Base-by-base conservation (phyloP, 2,329 filamentous ascomycete genomes). In the Alternaria rosae region DNA sequence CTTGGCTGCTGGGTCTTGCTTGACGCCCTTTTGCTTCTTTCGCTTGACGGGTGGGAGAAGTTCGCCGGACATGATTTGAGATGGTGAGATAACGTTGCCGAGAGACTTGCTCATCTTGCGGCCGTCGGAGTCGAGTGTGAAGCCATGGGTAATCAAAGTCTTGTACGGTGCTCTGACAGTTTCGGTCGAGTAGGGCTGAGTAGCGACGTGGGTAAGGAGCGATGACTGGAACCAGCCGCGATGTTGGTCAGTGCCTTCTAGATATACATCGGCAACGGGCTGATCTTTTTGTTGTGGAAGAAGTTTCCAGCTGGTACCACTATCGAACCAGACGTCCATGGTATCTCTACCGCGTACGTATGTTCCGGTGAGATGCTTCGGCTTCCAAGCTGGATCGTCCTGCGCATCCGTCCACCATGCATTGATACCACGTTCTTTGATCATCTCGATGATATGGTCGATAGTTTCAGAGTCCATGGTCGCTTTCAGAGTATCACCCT, bases 241-340 rank as follows among this genome's bases (percentile, higher is more conserved):
- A 79, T 99, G 95, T 78, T 99, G 95, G 78, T 99, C 95, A 4
- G 91, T 92, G 30, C 95, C 95, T 81, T 99, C 95, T 3, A 98
- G 86, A 76, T 97, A 98, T 23, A 98, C 86, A 76, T 99, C 93
- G 0, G 93, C 93, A 23, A 83, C 64, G 77, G 89, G 67, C 57
- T 76, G 66, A 26, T 78, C 74, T 7, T 61, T 64, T 32, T 62
- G 71, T 30, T 69, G 76, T 9, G 70, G 74, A 25, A 79, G 78
- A 4, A 79, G 64, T 3, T 86, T 91, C 95, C 95, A 99, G 74
- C 93, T 97, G 52, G 92, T 97, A 6, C 95, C 95, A 68, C 95
- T 98, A 78, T 99, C 95, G 71, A 99, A 99, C 95, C 95, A 99
- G 10, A 99, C 95, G 78, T 99, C 95, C 95, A 99, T 99, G 0